Base-by-base conservation (phyloP, 495 filamentous ascomycete genomes). In the Podospora pseudopauciseta region DNA sequence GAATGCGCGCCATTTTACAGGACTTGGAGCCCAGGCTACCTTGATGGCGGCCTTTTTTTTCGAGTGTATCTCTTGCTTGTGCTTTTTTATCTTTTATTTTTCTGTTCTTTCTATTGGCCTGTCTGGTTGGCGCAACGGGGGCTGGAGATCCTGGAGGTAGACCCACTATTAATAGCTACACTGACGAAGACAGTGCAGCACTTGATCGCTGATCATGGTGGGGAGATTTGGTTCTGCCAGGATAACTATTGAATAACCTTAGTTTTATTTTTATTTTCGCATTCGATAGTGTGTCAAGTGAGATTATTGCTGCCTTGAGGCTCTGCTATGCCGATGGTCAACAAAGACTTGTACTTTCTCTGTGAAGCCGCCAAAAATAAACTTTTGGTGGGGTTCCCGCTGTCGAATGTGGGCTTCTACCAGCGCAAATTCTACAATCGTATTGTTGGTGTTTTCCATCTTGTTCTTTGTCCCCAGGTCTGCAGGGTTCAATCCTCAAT, bases 1-100 rank as follows among this genome's bases (percentile, higher is more conserved):
- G 59, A 28, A 61, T 61, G 59, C 23, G 23, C 6, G 59, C 19
- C 59, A 61, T 61, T 32, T 61, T 61, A 26, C 59, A 18, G 27
- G 59, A 61, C 59, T 18, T 61, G 20, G 59, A 61, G 59, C 20
- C 19, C 6, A 61, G 59, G 27, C 16, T 61, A 20, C 59, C 59
- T 20, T 58, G 56, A 58, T 49, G 39, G 13, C 39, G 39, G 39
- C 39, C 39, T 32, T 32, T 32, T 32, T 32, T 32, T 32, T 4
- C 30, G 23, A 23, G 23, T 32, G 30, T 23, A 23, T 23, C 23
- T 23, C 30, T 7, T 7, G 30, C 30, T 32, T 32, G 30, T 32
- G 30, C 7, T 7, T 0, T 32, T 32, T 32, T 32, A 2, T 32
- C 30, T 32, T 32, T 32, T 32, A 4, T 32, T 32, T 32, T 32